These are phyloP conservation scores for Moricandia arvensis DNA, from an alignment of 345 rosid genomes.

Conservation along the genomic window DNA sequence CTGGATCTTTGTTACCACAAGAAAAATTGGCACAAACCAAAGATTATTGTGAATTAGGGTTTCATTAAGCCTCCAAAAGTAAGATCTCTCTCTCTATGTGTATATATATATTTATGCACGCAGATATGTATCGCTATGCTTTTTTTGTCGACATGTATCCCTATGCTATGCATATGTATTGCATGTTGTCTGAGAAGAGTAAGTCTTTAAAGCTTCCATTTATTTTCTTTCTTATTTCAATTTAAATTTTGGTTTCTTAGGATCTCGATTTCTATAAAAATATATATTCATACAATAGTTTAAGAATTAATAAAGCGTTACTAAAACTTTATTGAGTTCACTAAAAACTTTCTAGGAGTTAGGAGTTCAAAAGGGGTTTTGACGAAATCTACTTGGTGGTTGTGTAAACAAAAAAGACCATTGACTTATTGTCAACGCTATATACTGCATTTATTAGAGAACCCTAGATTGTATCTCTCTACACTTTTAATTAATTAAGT, in stretches of 20 bases:
- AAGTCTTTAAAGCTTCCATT: constrained; percentile 19
- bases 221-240: not conserved
- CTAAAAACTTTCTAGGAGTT: constrained; percentile 30
- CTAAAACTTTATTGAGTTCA: constrained; percentile 29
- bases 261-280: constrained; percentile 2
- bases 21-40: not conserved
- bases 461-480: constrained; percentile 8
- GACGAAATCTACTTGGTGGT: constrained; percentile 40
- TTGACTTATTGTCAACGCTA: constrained; percentile 43
- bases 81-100: constrained; percentile 15
- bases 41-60: constrained; percentile 33
- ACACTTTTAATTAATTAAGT: not conserved
- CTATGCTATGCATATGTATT: constrained; percentile 16
- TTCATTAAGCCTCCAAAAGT: constrained; percentile 22
- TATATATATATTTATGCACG: not conserved
- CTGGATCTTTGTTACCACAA: constrained; percentile 5
- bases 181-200: constrained; percentile 20
- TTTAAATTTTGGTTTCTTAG: constrained; percentile 1
- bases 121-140: not conserved
- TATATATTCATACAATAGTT: not conserved
- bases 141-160: not conserved
- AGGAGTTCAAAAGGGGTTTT: constrained; percentile 30
- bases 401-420: constrained; percentile 27
- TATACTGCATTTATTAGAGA: not conserved
- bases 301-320: constrained; percentile 28